Base-by-base conservation (phyloP, 2,329 filamentous ascomycete species). In the Periconia macrospinosa region DNA sequence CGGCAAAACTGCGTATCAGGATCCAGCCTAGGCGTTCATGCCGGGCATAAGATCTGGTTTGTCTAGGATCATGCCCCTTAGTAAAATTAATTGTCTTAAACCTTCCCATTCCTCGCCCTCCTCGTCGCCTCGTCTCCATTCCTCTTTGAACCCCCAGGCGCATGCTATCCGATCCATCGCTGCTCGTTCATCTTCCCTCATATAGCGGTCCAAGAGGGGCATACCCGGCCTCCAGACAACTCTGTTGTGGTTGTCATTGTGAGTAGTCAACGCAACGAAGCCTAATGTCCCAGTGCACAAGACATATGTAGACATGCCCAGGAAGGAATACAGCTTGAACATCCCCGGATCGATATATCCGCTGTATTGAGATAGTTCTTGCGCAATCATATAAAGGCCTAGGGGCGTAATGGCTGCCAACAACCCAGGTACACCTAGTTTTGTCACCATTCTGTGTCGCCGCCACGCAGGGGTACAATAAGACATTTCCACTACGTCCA, bases 211-310 rank as follows among this genome's bases (percentile, higher is more conserved):
- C 57, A 89, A 83, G 58, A 97, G 77, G 19, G 90, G 88, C 33
- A 91, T 88, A 11, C 94, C 94, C 0, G 86, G 85, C 9, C 88
- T 82, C 94, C 94, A 99, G 2, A 91, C 92, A 6, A 97, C 91
- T 18, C 94, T 86, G 66, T 89, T 87, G 90, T 97, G 96, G 75
- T 97, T 92, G 72, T 97, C 92, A 74, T 97, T 97, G 55, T 88
- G 82, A 33, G 93, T 97, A 23, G 91, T 87, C 54, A 95, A 79
- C 9, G 93, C 91, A 37, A 97, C 85, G 41, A 94, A 77, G 2
- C 93, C 94, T 49, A 97, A 84, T 10, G 88, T 91, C 3, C 85
- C 87, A 5, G 92, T 92, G 58, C 91, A 90, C 18, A 86, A 83
- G 41, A 95, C 81, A 72, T 97, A 99, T 7, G 91, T 89, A 56